Percentiles rank a stretch among this genome's conserved stretches.
These are phyloP conservation scores for Chlorociboria aeruginascens DNA, from an alignment of 495 filamentous ascomycete species.

Conservation along the genomic window DNA sequence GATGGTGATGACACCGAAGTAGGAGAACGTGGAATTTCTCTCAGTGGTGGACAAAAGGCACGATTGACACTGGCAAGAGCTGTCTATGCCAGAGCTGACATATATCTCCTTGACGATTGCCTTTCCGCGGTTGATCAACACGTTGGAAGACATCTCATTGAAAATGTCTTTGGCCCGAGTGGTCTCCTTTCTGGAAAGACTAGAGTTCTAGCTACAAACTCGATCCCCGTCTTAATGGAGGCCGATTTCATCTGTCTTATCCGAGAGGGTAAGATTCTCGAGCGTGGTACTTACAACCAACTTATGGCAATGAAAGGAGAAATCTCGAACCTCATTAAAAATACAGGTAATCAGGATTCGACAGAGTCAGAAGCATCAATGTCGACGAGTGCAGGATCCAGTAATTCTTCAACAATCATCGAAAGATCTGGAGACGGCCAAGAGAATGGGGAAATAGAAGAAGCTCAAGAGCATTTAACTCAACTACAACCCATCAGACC, in stretches of 20 bases:
- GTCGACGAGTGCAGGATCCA: slow-evolving; percentile 29
- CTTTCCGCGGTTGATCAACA: slow-evolving; percentile 96
- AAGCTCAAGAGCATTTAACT: slow-evolving; percentile 54
- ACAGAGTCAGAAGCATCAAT: slow-evolving; percentile 25
- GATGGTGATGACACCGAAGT: slow-evolving; percentile 97
- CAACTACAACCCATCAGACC: slow-evolving; percentile 61
- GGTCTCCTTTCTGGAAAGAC: slow-evolving; percentile 82
- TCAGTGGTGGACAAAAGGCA: slow-evolving; percentile 95
- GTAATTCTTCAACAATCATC: slow-evolving; percentile 42
- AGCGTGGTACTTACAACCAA: slow-evolving; percentile 82
- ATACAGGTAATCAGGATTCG: slow-evolving; percentile 51
- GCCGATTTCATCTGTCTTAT: slow-evolving; percentile 76
- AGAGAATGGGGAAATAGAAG: slow-evolving; percentile 49
- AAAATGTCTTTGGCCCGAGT: slow-evolving; percentile 76
- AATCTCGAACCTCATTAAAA: slow-evolving; percentile 74
- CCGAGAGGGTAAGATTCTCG: slow-evolving; percentile 70
- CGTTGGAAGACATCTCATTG: slow-evolving; percentile 88
- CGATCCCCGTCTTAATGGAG: slow-evolving; percentile 82
- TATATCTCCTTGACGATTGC: slow-evolving; percentile 90
- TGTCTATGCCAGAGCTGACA: slow-evolving; percentile 94
- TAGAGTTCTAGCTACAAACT: slow-evolving; percentile 89
- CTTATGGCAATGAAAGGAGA: slow-evolving; percentile 88
- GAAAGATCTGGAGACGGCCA: slow-evolving; percentile 22
- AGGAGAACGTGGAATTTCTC: slow-evolving; percentile 91
- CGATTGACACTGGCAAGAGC: slow-evolving; percentile 89